Percentiles rank a stretch among this genome's conserved stretches.
phyloP scores from a whole-genome alignment of 2,329 filamentous ascomycete genomes.

The Sporothrix sp. region DNA sequence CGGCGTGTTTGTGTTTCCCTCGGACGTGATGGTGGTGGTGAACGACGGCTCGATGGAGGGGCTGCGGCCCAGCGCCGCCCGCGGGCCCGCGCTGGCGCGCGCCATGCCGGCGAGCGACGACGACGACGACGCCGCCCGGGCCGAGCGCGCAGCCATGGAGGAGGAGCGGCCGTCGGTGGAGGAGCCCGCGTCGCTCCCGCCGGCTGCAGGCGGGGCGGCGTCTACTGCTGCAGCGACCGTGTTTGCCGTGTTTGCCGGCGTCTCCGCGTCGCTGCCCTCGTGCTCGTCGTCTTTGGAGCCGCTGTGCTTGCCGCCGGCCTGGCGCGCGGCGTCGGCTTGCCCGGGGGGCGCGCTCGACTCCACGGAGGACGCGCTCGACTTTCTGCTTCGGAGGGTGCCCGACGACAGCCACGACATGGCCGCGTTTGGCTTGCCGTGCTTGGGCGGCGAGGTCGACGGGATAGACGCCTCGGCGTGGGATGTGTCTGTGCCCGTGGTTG shows the following conservation, averaged over 20 bases:
- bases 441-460: slow-evolving; percentile 44
- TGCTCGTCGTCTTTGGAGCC: not conserved
- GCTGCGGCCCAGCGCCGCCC: not conserved
- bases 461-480: slow-evolving; percentile 56
- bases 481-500: slow-evolving; percentile 57
- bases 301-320: not conserved
- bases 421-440: slow-evolving; percentile 46
- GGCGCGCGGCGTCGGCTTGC: not conserved
- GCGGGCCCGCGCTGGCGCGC: not conserved
- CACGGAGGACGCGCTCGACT: slow-evolving; percentile 25
- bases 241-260: too few relatives aligned
- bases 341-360: not conserved
- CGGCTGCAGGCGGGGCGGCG: too few relatives aligned
- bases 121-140: not conserved
- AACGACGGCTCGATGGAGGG: not conserved
- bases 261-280: not conserved
- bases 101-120: not conserved
- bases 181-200: not conserved
- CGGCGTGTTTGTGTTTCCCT: slow-evolving; percentile 20
- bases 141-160: too few relatives aligned
- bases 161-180: not conserved
- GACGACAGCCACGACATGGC: slow-evolving; percentile 61
- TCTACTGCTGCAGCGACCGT: too few relatives aligned
- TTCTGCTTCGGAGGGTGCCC: slow-evolving; percentile 36
- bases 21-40: slow-evolving; percentile 20